phyloP scores from a whole-genome alignment of 83 land plant genomes.

The Diphasiastrum complanatum region DNA sequence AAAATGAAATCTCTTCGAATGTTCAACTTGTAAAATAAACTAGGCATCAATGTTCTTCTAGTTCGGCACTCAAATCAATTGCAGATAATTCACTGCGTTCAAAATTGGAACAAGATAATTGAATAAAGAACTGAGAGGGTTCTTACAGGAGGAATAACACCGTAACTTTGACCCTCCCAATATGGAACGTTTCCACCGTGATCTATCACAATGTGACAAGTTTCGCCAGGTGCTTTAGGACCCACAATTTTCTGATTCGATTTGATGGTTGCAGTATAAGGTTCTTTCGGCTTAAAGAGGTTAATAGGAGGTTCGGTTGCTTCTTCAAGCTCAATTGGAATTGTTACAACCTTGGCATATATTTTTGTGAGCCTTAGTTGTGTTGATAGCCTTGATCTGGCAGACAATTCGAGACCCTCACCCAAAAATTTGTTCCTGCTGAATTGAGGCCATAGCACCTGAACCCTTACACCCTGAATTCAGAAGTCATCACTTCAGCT shows the following conservation, averaged over 20 bases:
- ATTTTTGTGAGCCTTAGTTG: no score
- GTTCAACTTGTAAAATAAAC: no score
- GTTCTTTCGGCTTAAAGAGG: constrained; percentile 70
- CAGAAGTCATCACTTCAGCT: no score
- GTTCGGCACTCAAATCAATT: background rate
- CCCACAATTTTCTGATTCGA: constrained; percentile 96
- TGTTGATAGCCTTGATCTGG: no score
- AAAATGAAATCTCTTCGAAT: constrained; percentile 17
- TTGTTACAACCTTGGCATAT: constrained; percentile 51
- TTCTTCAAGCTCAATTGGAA: constrained; percentile 58
- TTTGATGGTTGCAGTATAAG: constrained; percentile 84
- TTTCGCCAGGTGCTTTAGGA: constrained; percentile 94
- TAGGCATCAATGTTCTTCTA: no score
- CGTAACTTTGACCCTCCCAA: constrained; percentile 99
- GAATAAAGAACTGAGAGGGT: background rate
- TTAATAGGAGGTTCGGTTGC: constrained; percentile 82
- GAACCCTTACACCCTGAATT: no score
- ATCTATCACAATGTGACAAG: constrained; percentile 96
- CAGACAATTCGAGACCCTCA: no score
- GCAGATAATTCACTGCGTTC: background rate
- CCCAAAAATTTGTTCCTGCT: no score
- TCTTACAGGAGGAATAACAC: constrained; percentile 96
- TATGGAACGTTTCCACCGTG: constrained; percentile 94
- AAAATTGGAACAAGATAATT: background rate
- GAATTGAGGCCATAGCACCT: no score